These are phyloP conservation scores for Delonix regia DNA, from an alignment of 306 rosid species.

Conservation along the genomic window DNA sequence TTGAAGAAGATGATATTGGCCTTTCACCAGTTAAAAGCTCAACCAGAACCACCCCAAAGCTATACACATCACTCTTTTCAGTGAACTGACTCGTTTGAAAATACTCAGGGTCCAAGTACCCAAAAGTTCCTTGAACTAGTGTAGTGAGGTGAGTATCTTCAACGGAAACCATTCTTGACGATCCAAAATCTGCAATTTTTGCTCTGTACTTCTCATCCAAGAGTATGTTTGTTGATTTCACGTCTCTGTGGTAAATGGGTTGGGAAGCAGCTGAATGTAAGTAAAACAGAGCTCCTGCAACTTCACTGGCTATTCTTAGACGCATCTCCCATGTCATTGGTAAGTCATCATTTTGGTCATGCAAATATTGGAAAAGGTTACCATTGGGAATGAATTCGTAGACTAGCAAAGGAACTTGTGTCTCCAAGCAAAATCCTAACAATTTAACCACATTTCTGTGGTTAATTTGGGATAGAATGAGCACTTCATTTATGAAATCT, in stretches of 20 bases:
- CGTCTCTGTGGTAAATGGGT: conserved; percentile 41
- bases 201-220: conserved; percentile 32
- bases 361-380: conserved; percentile 26
- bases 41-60: conserved; percentile 34
- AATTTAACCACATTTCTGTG: conserved; percentile 44
- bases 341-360: conserved; percentile 20
- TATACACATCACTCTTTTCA: conserved; percentile 35
- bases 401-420: conserved; percentile 30
- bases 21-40: conserved; percentile 34
- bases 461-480: conserved; percentile 43
- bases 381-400: conserved; percentile 48
- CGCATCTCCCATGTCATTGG: conserved; percentile 43
- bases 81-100: conserved; percentile 40
- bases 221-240: conserved; percentile 40
- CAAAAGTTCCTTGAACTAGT: conserved; percentile 34
- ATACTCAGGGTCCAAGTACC: conserved; percentile 40
- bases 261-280: conserved; percentile 35
- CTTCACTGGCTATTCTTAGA: conserved; percentile 31
- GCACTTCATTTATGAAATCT: conserved; percentile 40
- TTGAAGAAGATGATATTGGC: conserved; percentile 18
- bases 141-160: conserved; percentile 41
- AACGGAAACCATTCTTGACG: conserved; percentile 24
- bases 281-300: conserved; percentile 36
- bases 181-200: conserved; percentile 40
- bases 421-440: conserved; percentile 41